These are phyloP conservation scores for Cephalotrichum gorgonifer DNA, from an alignment of 2,329 filamentous ascomycete genomes.

Conservation along the genomic window DNA sequence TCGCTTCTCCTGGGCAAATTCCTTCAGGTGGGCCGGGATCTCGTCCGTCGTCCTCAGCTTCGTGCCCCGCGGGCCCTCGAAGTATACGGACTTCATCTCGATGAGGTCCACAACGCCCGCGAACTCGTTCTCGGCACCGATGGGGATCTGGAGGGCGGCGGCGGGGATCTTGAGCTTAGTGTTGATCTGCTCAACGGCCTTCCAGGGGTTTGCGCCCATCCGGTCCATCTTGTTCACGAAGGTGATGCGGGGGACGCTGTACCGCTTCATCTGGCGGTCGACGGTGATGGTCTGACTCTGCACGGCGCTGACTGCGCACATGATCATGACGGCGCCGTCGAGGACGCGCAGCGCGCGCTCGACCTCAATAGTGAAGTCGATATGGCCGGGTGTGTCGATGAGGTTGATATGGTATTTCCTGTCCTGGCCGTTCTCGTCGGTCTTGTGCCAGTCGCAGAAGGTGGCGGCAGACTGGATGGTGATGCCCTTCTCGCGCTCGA, in stretches of 20 bases:
- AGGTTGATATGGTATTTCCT: conserved; percentile 95
- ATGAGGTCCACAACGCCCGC: conserved; percentile 88
- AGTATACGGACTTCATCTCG: conserved; percentile 87
- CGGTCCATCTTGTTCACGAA: conserved; percentile 99
- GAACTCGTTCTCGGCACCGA: conserved; percentile 85
- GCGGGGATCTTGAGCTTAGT: conserved; percentile 87
- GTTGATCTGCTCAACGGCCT: conserved; percentile 95
- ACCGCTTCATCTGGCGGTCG: conserved; percentile 96
- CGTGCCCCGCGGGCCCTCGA: conserved; percentile 74
- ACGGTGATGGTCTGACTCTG: conserved; percentile 98
- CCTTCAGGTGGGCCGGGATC: conserved; percentile 68
- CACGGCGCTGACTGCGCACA: conserved; percentile 93
- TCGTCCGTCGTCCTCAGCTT: conserved; percentile 66
- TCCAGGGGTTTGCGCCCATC: conserved; percentile 97
- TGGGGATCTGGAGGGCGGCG: conserved; percentile 88
- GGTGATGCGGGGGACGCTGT: conserved; percentile 89
- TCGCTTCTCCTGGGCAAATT: conserved; percentile 72
- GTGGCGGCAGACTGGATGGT: conserved; percentile 97
- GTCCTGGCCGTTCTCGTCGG: conserved; percentile 69
- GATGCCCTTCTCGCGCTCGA: conserved; percentile 87
- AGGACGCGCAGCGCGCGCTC: conserved; percentile 90
- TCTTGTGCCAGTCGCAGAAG: conserved; percentile 94
- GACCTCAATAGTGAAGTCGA: conserved; percentile 98
- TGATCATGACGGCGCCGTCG: conserved; percentile 95
- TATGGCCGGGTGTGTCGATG: conserved; percentile 97